phyloP scores from a whole-genome alignment of 2,329 filamentous ascomycete species.

The Penicillium sp. region DNA sequence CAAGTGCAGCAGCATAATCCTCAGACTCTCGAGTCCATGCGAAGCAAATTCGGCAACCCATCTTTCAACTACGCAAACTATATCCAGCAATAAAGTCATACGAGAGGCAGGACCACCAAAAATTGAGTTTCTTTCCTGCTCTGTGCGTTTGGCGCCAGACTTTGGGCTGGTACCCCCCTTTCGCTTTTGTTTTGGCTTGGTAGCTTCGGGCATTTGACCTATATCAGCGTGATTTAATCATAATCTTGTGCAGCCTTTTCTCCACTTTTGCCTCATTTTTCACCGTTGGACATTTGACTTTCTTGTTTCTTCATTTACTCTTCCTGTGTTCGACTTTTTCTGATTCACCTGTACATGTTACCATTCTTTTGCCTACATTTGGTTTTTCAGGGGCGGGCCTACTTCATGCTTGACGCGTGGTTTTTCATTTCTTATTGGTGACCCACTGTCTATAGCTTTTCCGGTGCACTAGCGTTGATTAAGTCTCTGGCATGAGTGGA shows the following conservation, averaged over 20 bases:
- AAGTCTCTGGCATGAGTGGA: slow-evolving; percentile 6
- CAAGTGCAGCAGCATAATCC: slow-evolving; percentile 23
- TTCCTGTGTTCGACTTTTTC: background rate
- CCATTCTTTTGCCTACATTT: background rate
- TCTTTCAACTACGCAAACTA: slow-evolving; percentile 33
- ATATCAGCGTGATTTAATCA: slow-evolving; percentile 23
- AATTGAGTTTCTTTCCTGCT: background rate
- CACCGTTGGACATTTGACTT: background rate
- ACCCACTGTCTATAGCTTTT: background rate
- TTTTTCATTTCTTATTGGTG: background rate
- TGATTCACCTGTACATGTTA: background rate
- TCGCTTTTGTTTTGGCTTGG: background rate
- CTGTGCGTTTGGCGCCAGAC: background rate
- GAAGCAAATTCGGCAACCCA: slow-evolving; percentile 28
- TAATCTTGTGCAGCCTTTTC: slow-evolving; percentile 21
- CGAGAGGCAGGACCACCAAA: slow-evolving; percentile 11
- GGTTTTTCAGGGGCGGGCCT: background rate
- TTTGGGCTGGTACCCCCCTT: slow-evolving; percentile 1
- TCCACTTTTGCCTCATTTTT: slow-evolving; percentile 1
- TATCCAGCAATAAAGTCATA: slow-evolving; percentile 25
- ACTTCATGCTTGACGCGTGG: slow-evolving; percentile 1
- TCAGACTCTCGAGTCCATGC: slow-evolving; percentile 26
- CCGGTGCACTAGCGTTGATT: slow-evolving; percentile 3
- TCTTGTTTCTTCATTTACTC: background rate
- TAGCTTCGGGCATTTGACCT: slow-evolving; percentile 9